Evolutionary conservation across 495 filamentous ascomycete species (phyloP).

Genomic region (Tuber indicum): DNA sequence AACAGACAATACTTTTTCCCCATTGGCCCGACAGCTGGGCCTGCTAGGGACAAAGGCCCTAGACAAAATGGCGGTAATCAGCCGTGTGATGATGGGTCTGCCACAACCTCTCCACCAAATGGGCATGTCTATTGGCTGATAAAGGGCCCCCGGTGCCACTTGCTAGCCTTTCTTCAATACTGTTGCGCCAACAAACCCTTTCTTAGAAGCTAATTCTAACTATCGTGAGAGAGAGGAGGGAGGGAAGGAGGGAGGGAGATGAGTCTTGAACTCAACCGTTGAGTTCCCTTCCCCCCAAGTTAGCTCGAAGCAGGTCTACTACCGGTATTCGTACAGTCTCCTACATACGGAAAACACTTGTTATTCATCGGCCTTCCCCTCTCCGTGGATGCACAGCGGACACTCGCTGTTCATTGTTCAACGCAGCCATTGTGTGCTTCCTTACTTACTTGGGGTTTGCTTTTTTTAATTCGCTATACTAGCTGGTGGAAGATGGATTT

Average conservation of each 20-base stretch:
- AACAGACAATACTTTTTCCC: neutral
- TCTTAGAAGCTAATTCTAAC: neutral
- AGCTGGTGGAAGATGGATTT: neutral
- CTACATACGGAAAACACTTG: neutral
- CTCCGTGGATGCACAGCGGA: neutral
- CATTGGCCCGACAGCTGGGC: neutral
- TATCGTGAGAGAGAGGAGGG: neutral
- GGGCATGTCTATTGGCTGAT: neutral
- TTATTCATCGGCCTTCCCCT: neutral
- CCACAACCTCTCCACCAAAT: neutral
- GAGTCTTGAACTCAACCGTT: neutral
- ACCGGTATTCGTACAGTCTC: too few species aligned
- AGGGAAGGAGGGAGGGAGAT: neutral
- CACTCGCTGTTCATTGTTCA: neutral
- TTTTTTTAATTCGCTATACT: neutral
- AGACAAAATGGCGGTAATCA: neutral
- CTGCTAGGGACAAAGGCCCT: neutral
- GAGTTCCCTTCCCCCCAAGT: neutral
- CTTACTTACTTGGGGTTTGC: neutral
- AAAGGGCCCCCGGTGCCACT: neutral
- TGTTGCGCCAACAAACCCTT: neutral
- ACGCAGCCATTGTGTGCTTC: neutral
- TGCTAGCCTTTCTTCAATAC: neutral
- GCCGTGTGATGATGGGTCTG: neutral
- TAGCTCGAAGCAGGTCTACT: neutral